Evolutionary conservation across 441 rosid species (phyloP).

Genomic region (Gossypium davidsonii): DNA sequence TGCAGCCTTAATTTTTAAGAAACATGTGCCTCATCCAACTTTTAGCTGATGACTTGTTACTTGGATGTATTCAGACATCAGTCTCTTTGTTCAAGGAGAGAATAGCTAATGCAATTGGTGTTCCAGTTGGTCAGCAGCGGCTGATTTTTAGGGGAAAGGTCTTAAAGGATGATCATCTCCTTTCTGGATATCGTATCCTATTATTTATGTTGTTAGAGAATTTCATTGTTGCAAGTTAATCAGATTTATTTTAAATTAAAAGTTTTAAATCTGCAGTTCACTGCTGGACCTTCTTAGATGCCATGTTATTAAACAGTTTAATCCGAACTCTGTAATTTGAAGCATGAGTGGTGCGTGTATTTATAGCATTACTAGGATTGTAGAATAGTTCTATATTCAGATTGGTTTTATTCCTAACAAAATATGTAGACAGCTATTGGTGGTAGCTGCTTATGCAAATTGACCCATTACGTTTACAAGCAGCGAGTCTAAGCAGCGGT

Average conservation of each 20-base stretch:
- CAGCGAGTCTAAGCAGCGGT: neutral
- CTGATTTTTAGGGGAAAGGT: constrained; percentile 91
- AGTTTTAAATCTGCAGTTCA: neutral
- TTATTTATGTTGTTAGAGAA: neutral
- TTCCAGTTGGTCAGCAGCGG: constrained; percentile 84
- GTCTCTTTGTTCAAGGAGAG: constrained; percentile 82
- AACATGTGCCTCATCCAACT: neutral
- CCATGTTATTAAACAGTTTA: neutral
- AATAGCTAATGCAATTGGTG: constrained; percentile 61
- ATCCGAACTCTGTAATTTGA: neutral
- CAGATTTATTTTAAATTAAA: neutral
- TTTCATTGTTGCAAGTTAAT: neutral
- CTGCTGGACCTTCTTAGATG: neutral
- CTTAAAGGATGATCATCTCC: constrained; percentile 81
- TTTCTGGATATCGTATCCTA: constrained; percentile 94
- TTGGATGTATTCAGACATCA: constrained; percentile 46
- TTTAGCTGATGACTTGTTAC: neutral
- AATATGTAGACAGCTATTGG: neutral
- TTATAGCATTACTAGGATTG: neutral
- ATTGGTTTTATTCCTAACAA: neutral
- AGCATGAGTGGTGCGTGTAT: neutral
- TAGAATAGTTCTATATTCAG: neutral
- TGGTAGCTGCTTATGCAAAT: neutral
- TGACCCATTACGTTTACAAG: neutral
- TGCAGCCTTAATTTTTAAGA: neutral